These are phyloP conservation scores for Leccinum subgranulosum DNA, from an alignment of 768 basidiomycete genomes.

Conservation along the genomic window DNA sequence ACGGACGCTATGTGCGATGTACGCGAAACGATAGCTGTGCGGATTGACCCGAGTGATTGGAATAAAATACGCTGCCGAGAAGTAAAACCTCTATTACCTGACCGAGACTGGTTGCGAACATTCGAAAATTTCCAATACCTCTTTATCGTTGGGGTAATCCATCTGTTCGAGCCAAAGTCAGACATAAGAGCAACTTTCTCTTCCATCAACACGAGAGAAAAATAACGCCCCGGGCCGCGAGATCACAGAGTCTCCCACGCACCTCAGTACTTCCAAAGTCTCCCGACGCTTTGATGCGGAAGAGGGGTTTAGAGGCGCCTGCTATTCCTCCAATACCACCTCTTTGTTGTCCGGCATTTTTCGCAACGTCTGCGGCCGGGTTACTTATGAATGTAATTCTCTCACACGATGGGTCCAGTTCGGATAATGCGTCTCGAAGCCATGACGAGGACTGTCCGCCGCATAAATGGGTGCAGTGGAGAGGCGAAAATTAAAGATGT, in stretches of 20 bases:
- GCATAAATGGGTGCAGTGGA: conserved; percentile 10
- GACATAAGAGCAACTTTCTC: background rate
- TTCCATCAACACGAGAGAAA: background rate
- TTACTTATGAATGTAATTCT: conserved; percentile 81
- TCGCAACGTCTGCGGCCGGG: conserved; percentile 42
- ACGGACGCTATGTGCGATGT: conserved; percentile 65
- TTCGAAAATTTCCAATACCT: conserved; percentile 89
- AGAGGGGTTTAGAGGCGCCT: conserved; percentile 47
- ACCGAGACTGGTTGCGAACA: conserved; percentile 65
- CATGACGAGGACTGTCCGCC: conserved; percentile 66
- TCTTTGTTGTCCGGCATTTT: conserved; percentile 12
- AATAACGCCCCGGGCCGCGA: background rate
- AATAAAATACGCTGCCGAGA: background rate
- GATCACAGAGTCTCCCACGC: conserved; percentile 3
- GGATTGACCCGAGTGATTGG: background rate
- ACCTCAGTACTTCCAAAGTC: conserved; percentile 87
- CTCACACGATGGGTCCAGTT: conserved; percentile 86
- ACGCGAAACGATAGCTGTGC: conserved; percentile 76
- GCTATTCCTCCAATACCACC: background rate
- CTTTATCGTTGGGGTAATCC: conserved; percentile 93
- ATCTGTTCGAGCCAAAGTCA: conserved; percentile 49
- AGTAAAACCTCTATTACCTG: conserved; percentile 46
- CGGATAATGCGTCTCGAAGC: conserved; percentile 89
- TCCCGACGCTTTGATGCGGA: conserved; percentile 79
- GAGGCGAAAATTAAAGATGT: background rate